A percentile compares a stretch with the other conserved stretches of the same genome.
Evolutionary conservation across 805 yeast species (phyloP).

Genomic region (Yarrowia sp.): DNA sequence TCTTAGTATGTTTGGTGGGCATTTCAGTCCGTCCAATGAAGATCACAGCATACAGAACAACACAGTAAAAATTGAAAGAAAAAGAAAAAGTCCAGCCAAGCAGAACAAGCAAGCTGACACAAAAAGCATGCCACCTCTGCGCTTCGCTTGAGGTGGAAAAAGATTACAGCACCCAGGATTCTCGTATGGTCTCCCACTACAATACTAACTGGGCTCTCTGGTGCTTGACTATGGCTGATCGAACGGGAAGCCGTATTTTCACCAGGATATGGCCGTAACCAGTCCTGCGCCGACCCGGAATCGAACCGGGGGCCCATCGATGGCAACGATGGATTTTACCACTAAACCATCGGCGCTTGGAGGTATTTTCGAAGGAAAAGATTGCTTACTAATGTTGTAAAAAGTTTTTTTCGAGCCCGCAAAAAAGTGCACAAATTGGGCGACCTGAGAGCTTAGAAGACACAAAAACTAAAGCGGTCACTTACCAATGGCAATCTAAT

Average conservation of each 20-base stretch:
- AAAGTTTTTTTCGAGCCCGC: background rate
- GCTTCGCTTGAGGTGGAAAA: background rate
- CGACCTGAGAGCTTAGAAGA: background rate
- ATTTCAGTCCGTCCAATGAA: too few relatives aligned
- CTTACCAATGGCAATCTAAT: too few relatives aligned
- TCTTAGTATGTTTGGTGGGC: too few relatives aligned
- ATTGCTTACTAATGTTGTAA: background rate
- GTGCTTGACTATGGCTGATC: slow-evolving; percentile 15
- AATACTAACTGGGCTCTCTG: slow-evolving; percentile 15
- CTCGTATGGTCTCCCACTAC: slow-evolving; percentile 16
- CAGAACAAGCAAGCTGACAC: too few relatives aligned
- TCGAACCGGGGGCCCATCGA: slow-evolving; percentile 20
- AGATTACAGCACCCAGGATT: slow-evolving; percentile 16
- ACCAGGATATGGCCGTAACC: slow-evolving; percentile 17
- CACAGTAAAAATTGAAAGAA: too few relatives aligned
- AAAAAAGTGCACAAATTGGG: too few relatives aligned
- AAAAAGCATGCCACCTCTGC: too few relatives aligned
- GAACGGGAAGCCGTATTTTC: slow-evolving; percentile 16
- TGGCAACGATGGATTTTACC: slow-evolving; percentile 18
- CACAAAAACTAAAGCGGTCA: too few relatives aligned
- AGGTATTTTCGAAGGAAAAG: background rate
- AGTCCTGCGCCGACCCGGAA: slow-evolving; percentile 12
- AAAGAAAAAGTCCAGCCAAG: too few relatives aligned
- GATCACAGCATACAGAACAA: too few relatives aligned
- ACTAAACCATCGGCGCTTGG: slow-evolving; percentile 19